A percentile compares a stretch with the other conserved stretches of the same genome.
These are phyloP conservation scores for Nicotiana otophora DNA, from an alignment of 257 asterid genomes.

Conservation along the genomic window DNA sequence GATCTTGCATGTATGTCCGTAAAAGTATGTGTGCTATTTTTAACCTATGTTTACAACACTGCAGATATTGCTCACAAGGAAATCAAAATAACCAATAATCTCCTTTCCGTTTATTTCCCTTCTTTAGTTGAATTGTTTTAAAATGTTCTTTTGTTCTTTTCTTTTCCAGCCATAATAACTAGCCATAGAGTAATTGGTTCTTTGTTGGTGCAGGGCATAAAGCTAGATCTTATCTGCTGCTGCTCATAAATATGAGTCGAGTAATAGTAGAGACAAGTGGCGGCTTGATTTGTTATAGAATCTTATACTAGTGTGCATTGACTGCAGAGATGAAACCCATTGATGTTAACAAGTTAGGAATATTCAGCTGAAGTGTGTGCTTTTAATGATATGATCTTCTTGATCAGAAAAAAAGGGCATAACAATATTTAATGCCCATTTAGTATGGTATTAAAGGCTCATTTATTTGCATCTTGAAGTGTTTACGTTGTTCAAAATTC, in stretches of 20 bases:
- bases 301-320: slow-evolving; percentile 11
- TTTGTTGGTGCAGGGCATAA: slow-evolving; percentile 54
- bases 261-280: slow-evolving; percentile 50
- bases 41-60: not conserved
- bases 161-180: not conserved
- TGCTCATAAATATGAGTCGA: slow-evolving; percentile 58
- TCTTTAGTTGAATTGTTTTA: not conserved
- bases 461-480: not conserved
- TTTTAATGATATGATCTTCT: not conserved
- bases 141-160: not conserved
- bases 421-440: not conserved
- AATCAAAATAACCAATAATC: not conserved
- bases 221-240: slow-evolving; percentile 67
- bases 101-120: not conserved
- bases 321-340: not conserved
- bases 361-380: not conserved
- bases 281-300: slow-evolving; percentile 59
- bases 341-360: not conserved
- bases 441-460: not conserved
- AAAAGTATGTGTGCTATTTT: not conserved
- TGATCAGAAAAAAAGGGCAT: not conserved
- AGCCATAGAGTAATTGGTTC: not conserved
- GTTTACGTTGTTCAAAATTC: not conserved
- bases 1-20: not conserved
- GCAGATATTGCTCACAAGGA: not conserved